Evolutionary conservation across 805 yeast genomes (phyloP), one percentile per base, ranked within the genome.

Genomic region (Teunomyces barrocoloradensis): DNA sequence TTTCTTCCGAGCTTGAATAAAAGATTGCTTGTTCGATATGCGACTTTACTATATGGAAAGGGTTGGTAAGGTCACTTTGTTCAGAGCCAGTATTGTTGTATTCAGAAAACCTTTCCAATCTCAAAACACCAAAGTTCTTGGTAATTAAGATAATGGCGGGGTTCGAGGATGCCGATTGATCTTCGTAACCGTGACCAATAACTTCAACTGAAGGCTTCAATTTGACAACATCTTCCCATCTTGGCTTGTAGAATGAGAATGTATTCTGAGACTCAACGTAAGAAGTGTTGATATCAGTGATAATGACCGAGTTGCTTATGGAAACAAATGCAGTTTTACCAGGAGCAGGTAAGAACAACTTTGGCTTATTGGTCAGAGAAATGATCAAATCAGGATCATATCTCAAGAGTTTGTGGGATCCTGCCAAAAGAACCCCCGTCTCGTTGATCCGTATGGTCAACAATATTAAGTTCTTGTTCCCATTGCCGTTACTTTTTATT

Each of bases 21-120:
- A 84, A 85, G 1, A 91, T 80, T 0, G 91, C 96, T 64, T 91
- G 97, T 54, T 86, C 94, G 18, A 92, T 79, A 55, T 84, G 91
- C 0, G 89, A 79, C 59, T 84, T 84, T 29, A 87, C 71, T 41
- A 82, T 73, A n/a, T 3, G 27, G 25, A 52, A 53, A 0, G 58
- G 57, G 18, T 55, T 53, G 7, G 58, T 47, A 9, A 64, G 56
- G 18, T 57, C 62, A 4, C 50, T 54, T 4, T 47, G 46, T 3
- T 32, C 37, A 0, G 54, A 48, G 4, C 53, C 61, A 1, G 54
- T 53, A 2, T 53, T 58, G 5, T 60, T 47, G 13, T 10, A 38
- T 9, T 57, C 65, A 1, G 59, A 52, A 44, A 70, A 71, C 28
- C 82, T 60, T 47, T 84, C 87, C 18, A 89, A 64, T 49, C 81